Conservation (phyloP, 2,329 filamentous ascomycete species). For the Apiospora aurea region DNA sequence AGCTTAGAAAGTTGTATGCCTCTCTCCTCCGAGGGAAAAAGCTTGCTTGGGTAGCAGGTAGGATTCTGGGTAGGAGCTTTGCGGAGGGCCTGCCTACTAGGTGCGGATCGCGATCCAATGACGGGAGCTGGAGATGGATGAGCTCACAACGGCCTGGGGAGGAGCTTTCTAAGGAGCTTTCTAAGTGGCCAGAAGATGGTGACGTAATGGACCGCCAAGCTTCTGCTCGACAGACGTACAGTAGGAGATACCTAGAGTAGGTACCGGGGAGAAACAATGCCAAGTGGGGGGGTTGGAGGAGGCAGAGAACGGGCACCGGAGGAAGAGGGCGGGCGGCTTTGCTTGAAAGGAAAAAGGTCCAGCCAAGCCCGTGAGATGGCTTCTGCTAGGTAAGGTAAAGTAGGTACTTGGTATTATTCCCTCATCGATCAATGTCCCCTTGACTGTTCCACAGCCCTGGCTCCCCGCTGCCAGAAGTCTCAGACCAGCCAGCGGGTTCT, state of each 20-base stretch:
- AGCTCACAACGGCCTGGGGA: not conserved
- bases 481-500: conserved; percentile 15
- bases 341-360: not conserved
- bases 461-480: not conserved
- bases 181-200: conserved; percentile 23
- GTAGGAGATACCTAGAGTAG: too few species aligned
- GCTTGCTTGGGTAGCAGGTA: not conserved
- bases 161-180: conserved; percentile 22
- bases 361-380: not conserved
- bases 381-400: not conserved
- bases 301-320: not conserved
- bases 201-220: conserved; percentile 28
- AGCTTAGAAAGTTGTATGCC: not conserved
- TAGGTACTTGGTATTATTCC: not conserved
- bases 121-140: conserved; percentile 17
- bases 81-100: not conserved
- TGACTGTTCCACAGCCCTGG: not conserved
- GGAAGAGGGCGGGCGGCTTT: not conserved
- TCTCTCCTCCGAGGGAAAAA: not conserved
- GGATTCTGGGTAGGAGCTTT: not conserved
- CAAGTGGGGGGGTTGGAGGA: not conserved
- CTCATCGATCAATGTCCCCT: not conserved
- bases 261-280: not conserved
- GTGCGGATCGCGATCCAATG: conserved; percentile 7
- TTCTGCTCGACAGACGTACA: not conserved